These are phyloP conservation scores for Macaranga tanarius DNA, from an alignment of 441 rosid genomes.

Conservation along the genomic window DNA sequence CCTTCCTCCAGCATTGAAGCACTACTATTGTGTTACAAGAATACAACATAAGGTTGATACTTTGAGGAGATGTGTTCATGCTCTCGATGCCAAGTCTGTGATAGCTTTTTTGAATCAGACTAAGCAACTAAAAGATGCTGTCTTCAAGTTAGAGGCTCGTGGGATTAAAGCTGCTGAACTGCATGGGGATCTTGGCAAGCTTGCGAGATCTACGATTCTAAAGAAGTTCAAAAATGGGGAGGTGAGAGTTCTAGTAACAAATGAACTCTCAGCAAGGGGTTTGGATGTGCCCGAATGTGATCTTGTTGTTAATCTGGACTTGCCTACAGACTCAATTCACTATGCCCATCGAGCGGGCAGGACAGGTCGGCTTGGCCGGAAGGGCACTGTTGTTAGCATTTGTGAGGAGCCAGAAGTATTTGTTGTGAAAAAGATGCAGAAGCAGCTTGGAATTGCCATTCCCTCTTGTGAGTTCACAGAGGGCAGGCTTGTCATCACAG, in stretches of 20 bases:
- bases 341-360: constrained; percentile 86
- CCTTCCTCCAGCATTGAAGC: constrained; percentile 79
- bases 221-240: constrained; percentile 84
- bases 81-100: constrained; percentile 77
- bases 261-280: constrained; percentile 94
- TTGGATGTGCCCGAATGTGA: constrained; percentile 88
- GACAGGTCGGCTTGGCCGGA: constrained; percentile 84
- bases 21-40: constrained; percentile 67
- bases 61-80: constrained; percentile 79
- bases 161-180: constrained; percentile 80
- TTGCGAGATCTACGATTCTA: constrained; percentile 72
- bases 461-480: constrained; percentile 72
- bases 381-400: constrained; percentile 70
- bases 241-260: constrained; percentile 70
- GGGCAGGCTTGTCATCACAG: constrained; percentile 62
- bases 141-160: constrained; percentile 85
- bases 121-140: constrained; percentile 84
- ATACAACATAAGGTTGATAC: constrained; percentile 86
- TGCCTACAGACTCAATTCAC: constrained; percentile 74
- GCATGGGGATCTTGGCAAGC: constrained; percentile 92
- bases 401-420: constrained; percentile 82
- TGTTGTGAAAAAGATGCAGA: constrained; percentile 82
- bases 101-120: constrained; percentile 89
- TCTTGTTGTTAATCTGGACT: constrained; percentile 78
- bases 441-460: constrained; percentile 67